Evolutionary conservation across 306 rosid species (phyloP), one percentile per base, ranked within the genome.

Genomic region (Sindora glabra): DNA sequence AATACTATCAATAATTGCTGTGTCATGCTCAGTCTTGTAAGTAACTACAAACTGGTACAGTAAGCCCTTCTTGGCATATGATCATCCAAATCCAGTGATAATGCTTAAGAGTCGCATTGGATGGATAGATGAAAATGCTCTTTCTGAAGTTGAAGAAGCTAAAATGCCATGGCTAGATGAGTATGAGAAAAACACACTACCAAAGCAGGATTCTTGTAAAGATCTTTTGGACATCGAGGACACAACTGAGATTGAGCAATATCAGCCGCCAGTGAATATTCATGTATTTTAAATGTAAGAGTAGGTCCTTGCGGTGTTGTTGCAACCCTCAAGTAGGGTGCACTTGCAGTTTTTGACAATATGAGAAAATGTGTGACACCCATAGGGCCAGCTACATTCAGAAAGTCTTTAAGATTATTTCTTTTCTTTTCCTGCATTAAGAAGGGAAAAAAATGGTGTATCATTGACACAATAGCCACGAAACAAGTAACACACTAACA

Each of bases 301-400:
- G 99, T 89, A 11, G 97, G 95, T 13, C 99, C 99, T 72, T 89
- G 99, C 15, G 99, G 97, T 24, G 97, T 82, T 56, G 87, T 89
- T 37, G 87, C 99, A 29, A 89, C 97, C 69, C 94, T 87, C 77
- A 89, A 67, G 75, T 84, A 86, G 4, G 98, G 85, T 5, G 86
- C 65, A 33, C 81, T 17, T 39, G 77, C 66, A 62, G 99, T 89
- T 82, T 94, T 94, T 19, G 99, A 89, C 75, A 94, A 65, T 27
- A 94, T 84, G 79, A 94, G 85, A 73, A 94, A 94, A 74, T 94
- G 99, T 0, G 99, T 84, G 40, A 89, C 97, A 46, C 99, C 97
- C 90, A 86, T 82, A 14, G 99, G 97, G 48, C 97, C 99, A 58
- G 99, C 90, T 73, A 89, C 87, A 44, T 94, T 94, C 74, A 94